A percentile compares a stretch with the other conserved stretches of the same genome.
These are phyloP conservation scores for Balakata baccata DNA, from an alignment of 345 rosid species.

Conservation along the genomic window DNA sequence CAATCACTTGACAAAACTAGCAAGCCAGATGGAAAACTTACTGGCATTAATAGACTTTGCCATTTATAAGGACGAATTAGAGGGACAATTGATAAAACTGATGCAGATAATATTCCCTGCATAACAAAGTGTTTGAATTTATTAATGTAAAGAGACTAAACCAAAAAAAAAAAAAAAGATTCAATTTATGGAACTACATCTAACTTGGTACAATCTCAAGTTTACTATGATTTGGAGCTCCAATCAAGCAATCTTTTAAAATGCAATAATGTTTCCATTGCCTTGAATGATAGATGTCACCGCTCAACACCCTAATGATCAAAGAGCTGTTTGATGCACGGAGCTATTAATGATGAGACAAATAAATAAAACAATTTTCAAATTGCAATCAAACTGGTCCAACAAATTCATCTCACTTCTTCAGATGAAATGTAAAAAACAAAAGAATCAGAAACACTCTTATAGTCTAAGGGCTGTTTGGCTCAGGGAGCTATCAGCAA, in stretches of 20 bases:
- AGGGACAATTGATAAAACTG: conserved; percentile 69
- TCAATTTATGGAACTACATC: not conserved
- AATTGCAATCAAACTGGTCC: not conserved
- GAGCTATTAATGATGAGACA: not conserved
- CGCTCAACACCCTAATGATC: not conserved
- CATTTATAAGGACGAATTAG: conserved; percentile 84
- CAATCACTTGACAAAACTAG: not conserved
- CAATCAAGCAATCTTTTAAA: not conserved
- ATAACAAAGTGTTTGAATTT: conserved; percentile 15
- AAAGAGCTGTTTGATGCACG: not conserved
- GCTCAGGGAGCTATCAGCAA: too few species aligned
- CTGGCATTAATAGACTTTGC: conserved; percentile 98
- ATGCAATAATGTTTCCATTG: not conserved
- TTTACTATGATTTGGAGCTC: not conserved
- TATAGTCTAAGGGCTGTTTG: too few species aligned
- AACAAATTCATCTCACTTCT: not conserved
- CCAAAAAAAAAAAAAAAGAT: not conserved
- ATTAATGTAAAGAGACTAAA: conserved; percentile 4
- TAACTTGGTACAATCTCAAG: not conserved
- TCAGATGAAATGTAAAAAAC: too few species aligned
- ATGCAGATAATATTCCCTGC: conserved; percentile 86
- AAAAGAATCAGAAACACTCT: too few species aligned
- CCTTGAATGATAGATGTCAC: not conserved
- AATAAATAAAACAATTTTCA: not conserved
- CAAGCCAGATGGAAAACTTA: conserved; percentile 24